phyloP scores from a whole-genome alignment of 2,329 filamentous ascomycete species.

The Gremmenia infestans region DNA sequence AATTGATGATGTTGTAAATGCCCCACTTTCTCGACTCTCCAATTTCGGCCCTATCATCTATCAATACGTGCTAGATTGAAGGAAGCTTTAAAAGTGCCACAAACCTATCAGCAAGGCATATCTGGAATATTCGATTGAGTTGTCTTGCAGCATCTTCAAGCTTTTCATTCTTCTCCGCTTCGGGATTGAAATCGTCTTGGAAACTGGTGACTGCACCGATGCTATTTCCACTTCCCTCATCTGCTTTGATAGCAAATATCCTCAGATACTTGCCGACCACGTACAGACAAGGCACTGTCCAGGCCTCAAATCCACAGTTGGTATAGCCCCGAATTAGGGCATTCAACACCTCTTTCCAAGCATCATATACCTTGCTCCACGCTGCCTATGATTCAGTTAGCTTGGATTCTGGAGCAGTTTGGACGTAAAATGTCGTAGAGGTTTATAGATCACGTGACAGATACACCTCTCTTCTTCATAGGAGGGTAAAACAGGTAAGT shows the following conservation, averaged over 20 bases:
- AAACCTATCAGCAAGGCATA: slow-evolving; percentile 86
- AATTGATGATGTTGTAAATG: slow-evolving; percentile 88
- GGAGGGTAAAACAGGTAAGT: no score
- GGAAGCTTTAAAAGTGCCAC: slow-evolving; percentile 15
- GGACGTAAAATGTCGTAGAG: not conserved
- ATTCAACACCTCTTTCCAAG: slow-evolving; percentile 82
- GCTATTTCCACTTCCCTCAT: slow-evolving; percentile 58
- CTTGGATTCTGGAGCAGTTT: not conserved
- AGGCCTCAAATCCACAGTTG: slow-evolving; percentile 70
- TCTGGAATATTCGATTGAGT: slow-evolving; percentile 85
- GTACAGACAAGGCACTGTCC: slow-evolving; percentile 91
- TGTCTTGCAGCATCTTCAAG: slow-evolving; percentile 87
- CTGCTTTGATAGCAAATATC: slow-evolving; percentile 84
- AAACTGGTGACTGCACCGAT: slow-evolving; percentile 45
- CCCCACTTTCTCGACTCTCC: slow-evolving; percentile 97
- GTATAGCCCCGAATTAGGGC: slow-evolving; percentile 77
- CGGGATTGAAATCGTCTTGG: slow-evolving; percentile 77
- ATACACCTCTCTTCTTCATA: not conserved
- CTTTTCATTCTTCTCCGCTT: slow-evolving; percentile 73
- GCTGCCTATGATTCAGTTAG: slow-evolving; percentile 19
- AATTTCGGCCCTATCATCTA: slow-evolving; percentile 59
- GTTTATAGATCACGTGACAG: not conserved
- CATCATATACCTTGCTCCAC: slow-evolving; percentile 78
- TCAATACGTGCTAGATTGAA: slow-evolving; percentile 2
- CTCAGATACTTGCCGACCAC: slow-evolving; percentile 80